A percentile compares a stretch with the other conserved stretches of the same genome.
Evolutionary conservation across 2,329 filamentous ascomycete genomes (phyloP).

Genomic region (Xylaria sp.): DNA sequence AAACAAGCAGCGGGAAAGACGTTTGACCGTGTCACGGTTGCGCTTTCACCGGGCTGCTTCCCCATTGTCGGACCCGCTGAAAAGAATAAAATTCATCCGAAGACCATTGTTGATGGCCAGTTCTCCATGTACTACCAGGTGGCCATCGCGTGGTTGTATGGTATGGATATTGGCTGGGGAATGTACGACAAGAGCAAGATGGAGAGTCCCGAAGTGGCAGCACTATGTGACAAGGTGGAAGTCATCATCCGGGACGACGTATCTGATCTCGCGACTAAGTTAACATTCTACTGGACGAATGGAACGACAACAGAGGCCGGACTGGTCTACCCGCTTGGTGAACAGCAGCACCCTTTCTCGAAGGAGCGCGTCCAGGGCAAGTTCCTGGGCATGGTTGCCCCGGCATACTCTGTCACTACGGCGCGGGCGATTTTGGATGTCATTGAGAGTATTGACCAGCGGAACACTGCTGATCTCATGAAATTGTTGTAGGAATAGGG

Average conservation of each 20-base stretch:
- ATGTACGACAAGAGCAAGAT: constrained; percentile 25
- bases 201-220: constrained; percentile 17
- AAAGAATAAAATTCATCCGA: constrained; percentile 25
- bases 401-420: constrained; percentile 17
- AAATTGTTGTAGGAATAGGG: constrained; percentile 10
- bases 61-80: constrained; percentile 22
- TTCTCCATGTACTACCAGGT: constrained; percentile 31
- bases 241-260: constrained; percentile 17
- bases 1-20: constrained; percentile 5
- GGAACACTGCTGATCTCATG: constrained; percentile 14
- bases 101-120: constrained; percentile 28
- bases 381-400: constrained; percentile 22
- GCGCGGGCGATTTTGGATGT: constrained; percentile 16
- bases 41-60: constrained; percentile 22
- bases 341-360: constrained; percentile 23
- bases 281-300: constrained; percentile 18
- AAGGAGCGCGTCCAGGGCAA: constrained; percentile 23
- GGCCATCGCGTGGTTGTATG: constrained; percentile 27
- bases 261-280: constrained; percentile 14
- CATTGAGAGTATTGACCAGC: constrained; percentile 16
- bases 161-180: constrained; percentile 23
- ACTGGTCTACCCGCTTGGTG: constrained; percentile 21
- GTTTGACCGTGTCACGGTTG: constrained; percentile 20
- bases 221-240: constrained; percentile 21
- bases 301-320: constrained; percentile 15